Base-by-base conservation (phyloP, 768 basidiomycete species). In the Lactarius indigo region DNA sequence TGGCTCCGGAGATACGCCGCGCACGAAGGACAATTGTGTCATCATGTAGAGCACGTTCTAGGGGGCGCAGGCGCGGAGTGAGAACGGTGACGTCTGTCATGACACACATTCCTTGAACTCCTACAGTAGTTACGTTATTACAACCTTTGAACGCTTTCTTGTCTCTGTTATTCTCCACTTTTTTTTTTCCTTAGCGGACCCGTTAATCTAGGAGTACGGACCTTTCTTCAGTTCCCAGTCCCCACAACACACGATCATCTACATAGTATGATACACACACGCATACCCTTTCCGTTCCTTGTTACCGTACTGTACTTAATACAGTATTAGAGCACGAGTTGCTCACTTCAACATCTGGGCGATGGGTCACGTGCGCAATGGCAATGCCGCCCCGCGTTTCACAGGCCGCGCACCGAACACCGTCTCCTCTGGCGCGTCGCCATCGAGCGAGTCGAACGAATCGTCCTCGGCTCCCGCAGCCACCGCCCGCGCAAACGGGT, bases 11-110 rank as follows among this genome's bases (percentile, higher is more conserved):
- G 30, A 74, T 73, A 6, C 69, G 59, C 86, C 87, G 74, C 81
- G 79, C 30, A 79, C 79, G 63, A 88, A 88, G 77, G 87, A 87
- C 74, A 92, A 94, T 59, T 96, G 94, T 74, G 78, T 92, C 57
- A 87, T 96, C 74, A 94, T 94, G 93, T 96, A 82, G 66, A 59
- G 8, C 56, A 31, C 23, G 47, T 57, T 31, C 23, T 55, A 3
- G 26, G 54, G 26, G 44, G 28, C n/a, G 44, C 56, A 28, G n/a
- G 41, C 7, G 15, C 41, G 15, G 50, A n/a, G 23, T 47, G 50
- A 50, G 50, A 50, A 26, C 26, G 50, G 50, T 52, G 50, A 52
- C 56, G 33, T 31, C 31, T 30, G 28, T 31, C 30, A 20, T 57
- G 28, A 57, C 31, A 35, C 26, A 30, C 56, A 57, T 57, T 31